phyloP scores from a whole-genome alignment of 192 early-diverging fungal species.

The Coemansia sp. region DNA sequence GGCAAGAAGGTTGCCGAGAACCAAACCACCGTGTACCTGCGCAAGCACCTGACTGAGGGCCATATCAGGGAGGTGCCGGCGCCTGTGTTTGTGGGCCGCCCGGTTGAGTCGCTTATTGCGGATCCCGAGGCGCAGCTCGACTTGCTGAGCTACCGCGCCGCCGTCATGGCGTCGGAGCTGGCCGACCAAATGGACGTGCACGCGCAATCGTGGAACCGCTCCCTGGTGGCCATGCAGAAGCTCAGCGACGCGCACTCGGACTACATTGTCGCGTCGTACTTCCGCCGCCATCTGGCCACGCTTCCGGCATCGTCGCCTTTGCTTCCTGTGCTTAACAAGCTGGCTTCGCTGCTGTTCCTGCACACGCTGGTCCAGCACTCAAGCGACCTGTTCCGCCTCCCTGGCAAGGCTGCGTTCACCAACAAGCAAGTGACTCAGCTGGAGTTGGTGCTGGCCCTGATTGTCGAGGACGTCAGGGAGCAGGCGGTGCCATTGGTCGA shows the following conservation, averaged over 20 bases:
- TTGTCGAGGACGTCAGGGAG: constrained; percentile 66
- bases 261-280: constrained; percentile 72
- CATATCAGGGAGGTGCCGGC: constrained; percentile 1
- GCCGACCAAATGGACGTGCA: constrained; percentile 61
- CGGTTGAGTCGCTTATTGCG: constrained; percentile 53
- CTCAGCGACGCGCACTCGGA: constrained; percentile 78
- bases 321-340: constrained; percentile 34
- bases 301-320: constrained; percentile 33
- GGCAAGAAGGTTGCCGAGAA: constrained; percentile 45
- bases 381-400: constrained; percentile 62
- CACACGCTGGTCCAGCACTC: constrained; percentile 64
- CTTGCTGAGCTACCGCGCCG: constrained; percentile 77
- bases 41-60: constrained; percentile 23
- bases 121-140: constrained; percentile 64
- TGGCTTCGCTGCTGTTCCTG: constrained; percentile 58
- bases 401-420: constrained; percentile 59
- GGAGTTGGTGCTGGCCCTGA: constrained; percentile 52
- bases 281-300: constrained; percentile 58
- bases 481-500: constrained; percentile 82
- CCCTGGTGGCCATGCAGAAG: constrained; percentile 71
- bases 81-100: constrained; percentile 13
- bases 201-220: constrained; percentile 71
- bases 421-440: constrained; percentile 56
- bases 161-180: constrained; percentile 61
- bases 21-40: constrained; percentile 37